Conservation (phyloP, 2,329 filamentous ascomycete species). For the Epichloe elymi region DNA sequence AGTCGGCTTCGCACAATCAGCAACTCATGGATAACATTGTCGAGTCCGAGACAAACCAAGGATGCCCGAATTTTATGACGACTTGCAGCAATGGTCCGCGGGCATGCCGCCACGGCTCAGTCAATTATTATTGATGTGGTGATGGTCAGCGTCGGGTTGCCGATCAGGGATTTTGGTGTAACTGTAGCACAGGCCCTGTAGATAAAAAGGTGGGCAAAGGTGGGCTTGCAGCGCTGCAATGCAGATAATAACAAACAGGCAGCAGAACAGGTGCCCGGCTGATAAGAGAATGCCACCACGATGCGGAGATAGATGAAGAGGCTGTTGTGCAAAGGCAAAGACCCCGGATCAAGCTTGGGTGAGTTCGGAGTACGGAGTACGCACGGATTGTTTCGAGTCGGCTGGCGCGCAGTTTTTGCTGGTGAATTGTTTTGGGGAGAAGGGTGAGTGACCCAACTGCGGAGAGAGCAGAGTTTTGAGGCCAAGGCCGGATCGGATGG, state of each 20-base stretch:
- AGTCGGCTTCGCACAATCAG: not conserved
- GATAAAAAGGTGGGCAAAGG: not conserved
- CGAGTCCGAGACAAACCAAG: not conserved
- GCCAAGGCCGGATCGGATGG: slow-evolving; percentile 2
- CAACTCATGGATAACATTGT: not conserved
- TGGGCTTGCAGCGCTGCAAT: slow-evolving; percentile 1
- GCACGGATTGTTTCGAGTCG: not conserved
- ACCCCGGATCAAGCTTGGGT: not conserved
- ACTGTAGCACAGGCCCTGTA: not conserved
- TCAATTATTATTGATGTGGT: not conserved
- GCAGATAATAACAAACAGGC: not conserved
- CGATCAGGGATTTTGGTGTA: not conserved
- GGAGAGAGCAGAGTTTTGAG: slow-evolving; percentile 5
- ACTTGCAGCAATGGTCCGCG: not conserved
- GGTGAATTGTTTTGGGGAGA: not conserved
- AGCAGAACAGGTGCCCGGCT: not conserved
- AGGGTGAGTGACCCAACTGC: not conserved
- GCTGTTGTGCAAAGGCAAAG: not conserved
- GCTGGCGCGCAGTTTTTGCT: not conserved
- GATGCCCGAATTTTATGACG: not conserved
- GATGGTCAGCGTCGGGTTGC: not conserved
- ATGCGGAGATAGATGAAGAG: not conserved
- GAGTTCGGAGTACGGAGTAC: not conserved
- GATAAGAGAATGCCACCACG: not conserved
- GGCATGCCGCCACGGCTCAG: not conserved